Evolutionary conservation across 2,329 filamentous ascomycete genomes (phyloP), one percentile per base, ranked within the genome.

Genomic region (Hypomyces perniciosus): DNA sequence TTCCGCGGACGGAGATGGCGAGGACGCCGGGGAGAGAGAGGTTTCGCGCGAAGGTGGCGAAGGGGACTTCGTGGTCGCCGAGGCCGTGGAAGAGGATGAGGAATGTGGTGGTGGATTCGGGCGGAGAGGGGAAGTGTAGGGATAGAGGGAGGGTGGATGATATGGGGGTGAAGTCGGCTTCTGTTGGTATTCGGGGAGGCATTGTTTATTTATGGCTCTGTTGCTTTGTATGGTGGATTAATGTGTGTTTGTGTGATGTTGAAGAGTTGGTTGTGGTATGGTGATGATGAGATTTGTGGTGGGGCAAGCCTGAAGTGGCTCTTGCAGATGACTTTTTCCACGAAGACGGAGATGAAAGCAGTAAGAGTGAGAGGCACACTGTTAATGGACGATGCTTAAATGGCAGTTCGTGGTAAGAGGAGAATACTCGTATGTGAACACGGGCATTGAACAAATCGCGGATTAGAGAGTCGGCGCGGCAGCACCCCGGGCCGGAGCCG

Each of bases 1-100:
- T 83, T 0, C 84, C 90, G 62, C 86, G 86, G 39, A 95, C 73
- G 6, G 88, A 80, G 48, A 96, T 79, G 60, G 83, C 83, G 51
- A 84, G 78, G 47, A 90, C 90, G 61, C 90, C 87, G 0, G 90
- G 89, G 3, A 95, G 80, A 54, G 78, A 75, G 54, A 95, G 70
- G 58, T 81, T 82, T 51, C 75, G 73, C 20, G 84, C 88, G 54
- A 95, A 86, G 41, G 71, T 70, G 53, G 80, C 77, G 66, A 93
- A 95, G 34, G 86, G 76, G 3, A 65, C 62, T 53, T 88, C 79
- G 33, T 79, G 82, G 70, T 95, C 90, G 55, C 90, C 90, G 9
- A 95, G 79, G 56, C 90, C 90, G 68, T 95, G 90, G 52, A 95
- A 81, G 46, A 95, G 79, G 62, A 95, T 71, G 55, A 95, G 81